These are phyloP conservation scores for Sclerotiophoma versabilis DNA, from an alignment of 2,329 filamentous ascomycete species.

Conservation along the genomic window DNA sequence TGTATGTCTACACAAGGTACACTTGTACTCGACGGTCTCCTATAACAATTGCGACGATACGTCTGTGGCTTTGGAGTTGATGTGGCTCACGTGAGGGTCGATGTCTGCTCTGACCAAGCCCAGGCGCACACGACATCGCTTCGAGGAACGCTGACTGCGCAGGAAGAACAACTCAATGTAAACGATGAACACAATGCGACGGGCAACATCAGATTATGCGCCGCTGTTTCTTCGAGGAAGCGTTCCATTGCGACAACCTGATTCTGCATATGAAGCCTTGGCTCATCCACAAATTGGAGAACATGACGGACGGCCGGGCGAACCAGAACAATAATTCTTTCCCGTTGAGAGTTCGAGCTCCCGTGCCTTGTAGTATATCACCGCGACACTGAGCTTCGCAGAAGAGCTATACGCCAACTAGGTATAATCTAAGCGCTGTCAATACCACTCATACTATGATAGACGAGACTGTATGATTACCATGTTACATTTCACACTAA, in stretches of 20 bases:
- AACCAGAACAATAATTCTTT: too few relatives aligned
- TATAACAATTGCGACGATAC: neutral
- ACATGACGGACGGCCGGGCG: too few relatives aligned
- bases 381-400: too few relatives aligned
- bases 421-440: too few relatives aligned
- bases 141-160: neutral
- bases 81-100: constrained; percentile 12
- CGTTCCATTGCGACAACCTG: neutral
- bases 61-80: neutral
- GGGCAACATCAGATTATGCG: neutral
- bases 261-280: neutral
- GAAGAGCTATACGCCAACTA: too few relatives aligned
- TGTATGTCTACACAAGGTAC: neutral
- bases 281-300: neutral
- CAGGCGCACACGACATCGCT: constrained; percentile 2
- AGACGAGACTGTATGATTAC: too few relatives aligned
- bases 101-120: neutral
- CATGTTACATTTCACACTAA: too few relatives aligned
- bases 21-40: neutral
- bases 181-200: neutral
- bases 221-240: neutral
- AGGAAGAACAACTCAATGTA: neutral
- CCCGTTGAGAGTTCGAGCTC: too few relatives aligned
- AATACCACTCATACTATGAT: too few relatives aligned
- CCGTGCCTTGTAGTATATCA: too few relatives aligned